Conservation (phyloP, 768 basidiomycete species). For the Cyclocybe cylindracea region DNA sequence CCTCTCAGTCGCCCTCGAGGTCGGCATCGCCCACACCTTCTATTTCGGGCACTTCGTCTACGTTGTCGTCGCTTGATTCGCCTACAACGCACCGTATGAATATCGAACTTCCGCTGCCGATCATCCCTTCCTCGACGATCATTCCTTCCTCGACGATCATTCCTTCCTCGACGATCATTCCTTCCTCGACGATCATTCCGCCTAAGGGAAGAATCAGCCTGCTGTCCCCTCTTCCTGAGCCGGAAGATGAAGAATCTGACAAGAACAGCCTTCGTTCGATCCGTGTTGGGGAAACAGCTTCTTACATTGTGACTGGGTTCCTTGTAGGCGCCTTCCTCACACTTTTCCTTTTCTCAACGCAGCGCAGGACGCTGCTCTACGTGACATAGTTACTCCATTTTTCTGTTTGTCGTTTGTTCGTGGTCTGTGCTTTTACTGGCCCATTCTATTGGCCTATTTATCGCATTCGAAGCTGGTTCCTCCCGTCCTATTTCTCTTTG, state of each 20-base stretch:
- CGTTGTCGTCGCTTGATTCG: neutral
- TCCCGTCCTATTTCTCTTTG: constrained; percentile 1
- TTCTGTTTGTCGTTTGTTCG: neutral
- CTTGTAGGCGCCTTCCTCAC: constrained; percentile 40
- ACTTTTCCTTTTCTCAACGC: constrained; percentile 31
- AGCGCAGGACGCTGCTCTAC: constrained; percentile 32
- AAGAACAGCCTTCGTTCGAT: constrained; percentile 13
- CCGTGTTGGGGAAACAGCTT: constrained; percentile 33
- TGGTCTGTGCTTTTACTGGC: neutral
- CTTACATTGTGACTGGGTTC: constrained; percentile 52
- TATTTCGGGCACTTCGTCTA: neutral
- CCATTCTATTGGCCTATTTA: constrained; percentile 4
- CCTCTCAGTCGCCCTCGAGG: constrained; percentile 6
- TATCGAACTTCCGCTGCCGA: constrained; percentile 6
- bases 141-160: no score
- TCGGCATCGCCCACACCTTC: constrained; percentile 3
- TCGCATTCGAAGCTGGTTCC: constrained; percentile 3
- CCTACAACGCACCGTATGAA: neutral
- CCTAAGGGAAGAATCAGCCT: constrained; percentile 15
- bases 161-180: no score
- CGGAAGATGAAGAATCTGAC: constrained; percentile 10
- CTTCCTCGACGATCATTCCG: constrained; percentile 15
- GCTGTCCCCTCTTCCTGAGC: constrained; percentile 11
- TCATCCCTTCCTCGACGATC: neutral
- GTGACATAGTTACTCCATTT: constrained; percentile 22